Evolutionary conservation across 441 rosid genomes (phyloP).

Genomic region (Breynia disticha): DNA sequence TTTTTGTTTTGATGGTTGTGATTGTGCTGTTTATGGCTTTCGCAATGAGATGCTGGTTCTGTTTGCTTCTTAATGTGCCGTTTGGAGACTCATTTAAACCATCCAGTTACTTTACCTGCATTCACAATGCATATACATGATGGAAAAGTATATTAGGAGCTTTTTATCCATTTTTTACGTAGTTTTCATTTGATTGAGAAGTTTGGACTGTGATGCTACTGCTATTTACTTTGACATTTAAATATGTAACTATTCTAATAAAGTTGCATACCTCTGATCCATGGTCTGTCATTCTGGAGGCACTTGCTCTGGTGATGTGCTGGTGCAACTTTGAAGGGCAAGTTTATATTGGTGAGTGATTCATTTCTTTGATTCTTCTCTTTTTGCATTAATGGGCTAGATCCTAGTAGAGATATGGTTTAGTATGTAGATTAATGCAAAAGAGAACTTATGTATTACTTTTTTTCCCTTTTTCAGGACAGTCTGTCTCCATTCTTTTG

Average conservation of each 20-base stretch:
- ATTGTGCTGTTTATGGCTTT: too few species aligned
- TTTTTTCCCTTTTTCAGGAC: constrained; percentile 29
- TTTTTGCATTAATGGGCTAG: background rate
- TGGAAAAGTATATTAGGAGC: too few species aligned
- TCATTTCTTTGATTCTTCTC: background rate
- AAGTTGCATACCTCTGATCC: constrained; percentile 53
- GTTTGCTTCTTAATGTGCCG: too few species aligned
- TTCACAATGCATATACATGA: too few species aligned
- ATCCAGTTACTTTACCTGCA: too few species aligned
- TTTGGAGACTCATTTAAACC: too few species aligned
- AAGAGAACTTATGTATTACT: constrained; percentile 10
- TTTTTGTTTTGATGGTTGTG: too few species aligned
- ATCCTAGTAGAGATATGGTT: background rate
- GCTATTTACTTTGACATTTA: background rate
- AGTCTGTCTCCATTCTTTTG: constrained; percentile 23
- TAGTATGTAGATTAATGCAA: background rate
- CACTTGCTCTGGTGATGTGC: constrained; percentile 41
- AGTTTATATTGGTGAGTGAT: constrained; percentile 31
- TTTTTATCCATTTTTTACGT: background rate
- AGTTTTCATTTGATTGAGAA: background rate
- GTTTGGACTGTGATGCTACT: constrained; percentile 5
- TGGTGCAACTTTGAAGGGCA: constrained; percentile 24
- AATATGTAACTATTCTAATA: constrained; percentile 22
- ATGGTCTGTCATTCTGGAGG: constrained; percentile 58
- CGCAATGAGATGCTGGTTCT: too few species aligned